Base-by-base conservation (phyloP, 208 protist genomes). In the Wallacemonas sp. region DNA sequence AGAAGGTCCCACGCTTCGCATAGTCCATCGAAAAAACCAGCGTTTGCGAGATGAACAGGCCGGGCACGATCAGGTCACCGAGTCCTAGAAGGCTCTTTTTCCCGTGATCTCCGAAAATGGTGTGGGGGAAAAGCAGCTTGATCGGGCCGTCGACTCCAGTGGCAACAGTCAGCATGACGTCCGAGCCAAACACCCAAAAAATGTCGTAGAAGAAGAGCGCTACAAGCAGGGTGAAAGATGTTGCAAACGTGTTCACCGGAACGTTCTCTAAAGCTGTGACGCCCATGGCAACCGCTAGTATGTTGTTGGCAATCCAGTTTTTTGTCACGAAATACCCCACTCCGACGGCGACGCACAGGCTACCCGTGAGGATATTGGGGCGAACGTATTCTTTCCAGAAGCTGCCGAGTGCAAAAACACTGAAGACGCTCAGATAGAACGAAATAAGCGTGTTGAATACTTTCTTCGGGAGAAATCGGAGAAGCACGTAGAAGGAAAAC, bases 181-280 rank as follows among this genome's bases (percentile, higher is more conserved):
- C 93, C 7, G 98, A 98, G 26, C 96, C 97, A 77, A 99, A 99
- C 14, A 99, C 98, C 96, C 97, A 99, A 65, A 98, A 99, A 39
- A 99, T 97, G 77, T 99, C 98, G 69, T 99, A 99, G 52, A 98
- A 88, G 81, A 99, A 99, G 11, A 99, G 80, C 3, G 91, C 95
- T 33, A 82, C 55, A 4, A 98, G 78, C 25, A 98, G 42, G 28
- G 96, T 62, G 64, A 76, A 92, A 14, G 85, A 88, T 12, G 80
- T 90, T 16, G 52, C 29, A 72, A 96, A 97, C 4, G 59, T 76
- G 33, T 61, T 72, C 16, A 93, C 39, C 8, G 77, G 84, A 2
- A 95, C 25, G 10, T 61, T 61, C 64, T 86, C 74, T 45, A 97
- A 70, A 18, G 86, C 66, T 2, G 63, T 76, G 55, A 98, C 82